Evolutionary conservation across 768 basidiomycete species (phyloP), one percentile per base, ranked within the genome.

Genomic region (Lactifluus subvellereus): DNA sequence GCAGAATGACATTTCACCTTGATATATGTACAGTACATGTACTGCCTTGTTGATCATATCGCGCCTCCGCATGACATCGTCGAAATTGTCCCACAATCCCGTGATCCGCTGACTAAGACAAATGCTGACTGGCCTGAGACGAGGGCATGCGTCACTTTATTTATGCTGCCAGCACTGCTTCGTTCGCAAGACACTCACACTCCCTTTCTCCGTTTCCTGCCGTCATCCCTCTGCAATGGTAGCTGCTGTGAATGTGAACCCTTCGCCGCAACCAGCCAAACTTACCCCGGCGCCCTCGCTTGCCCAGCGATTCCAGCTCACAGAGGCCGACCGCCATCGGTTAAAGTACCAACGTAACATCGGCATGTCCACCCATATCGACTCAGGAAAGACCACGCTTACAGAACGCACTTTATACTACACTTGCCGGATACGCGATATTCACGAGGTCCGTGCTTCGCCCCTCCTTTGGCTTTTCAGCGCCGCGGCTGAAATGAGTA

Each of bases 311-410:
- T 67, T 65, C 57, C 54, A 76, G 3, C 77, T 91, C 67, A 80
- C 87, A 1, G 84, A 86, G 6, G 76, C 78, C 54, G 96, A 99
- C 76, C 66, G 77, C 57, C 70, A 75, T 62, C 80, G 89, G 13
- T 80, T 98, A 45, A 76, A 73, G 22, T 84, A 83, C 61, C 92
- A 98, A 73, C 79, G 97, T 66, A 99, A 99, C 74, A 96, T 99
- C 65, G 97, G 97, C 67, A 89, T 99, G 64, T 92, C 22, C 2
- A 2, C 22, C 89, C 94, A 95, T 71, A 95, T 95, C 67, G 93
- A 96, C 74, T 94, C 94, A 2, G 97, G 97, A 32, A 99, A 99
- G 79, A 99, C 97, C 0, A 99, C 97, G 1, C 22, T 22, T 2
- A 22, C 22, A 22, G 22, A 22, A 22, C 22, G 22, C 22, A 22